These are phyloP conservation scores for Suillus occidentalis DNA, from an alignment of 768 basidiomycete species.

Conservation along the genomic window DNA sequence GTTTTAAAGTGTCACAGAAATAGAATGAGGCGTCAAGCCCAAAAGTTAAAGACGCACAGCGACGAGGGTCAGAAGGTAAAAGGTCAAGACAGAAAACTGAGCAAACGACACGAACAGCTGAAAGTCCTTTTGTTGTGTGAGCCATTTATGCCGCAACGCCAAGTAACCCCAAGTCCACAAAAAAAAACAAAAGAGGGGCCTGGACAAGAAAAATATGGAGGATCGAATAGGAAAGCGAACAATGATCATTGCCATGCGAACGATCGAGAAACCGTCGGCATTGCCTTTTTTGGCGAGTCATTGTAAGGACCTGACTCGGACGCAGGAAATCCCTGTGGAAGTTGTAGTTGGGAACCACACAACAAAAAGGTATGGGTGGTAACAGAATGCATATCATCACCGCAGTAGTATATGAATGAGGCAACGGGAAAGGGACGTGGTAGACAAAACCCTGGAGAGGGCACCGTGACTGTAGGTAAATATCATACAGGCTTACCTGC, in stretches of 20 bases:
- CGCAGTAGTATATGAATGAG: too few species aligned
- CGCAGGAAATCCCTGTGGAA: too few species aligned
- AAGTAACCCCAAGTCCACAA: neutral
- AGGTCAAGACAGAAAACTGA: neutral
- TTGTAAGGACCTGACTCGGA: neutral
- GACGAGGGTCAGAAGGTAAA: slow-evolving; percentile 4
- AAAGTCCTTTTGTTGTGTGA: slow-evolving; percentile 5
- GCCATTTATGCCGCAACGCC: slow-evolving; percentile 1
- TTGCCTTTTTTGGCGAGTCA: neutral
- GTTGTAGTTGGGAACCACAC: too few species aligned
- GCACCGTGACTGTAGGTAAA: too few species aligned
- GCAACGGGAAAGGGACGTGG: too few species aligned
- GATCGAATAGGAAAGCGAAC: neutral
- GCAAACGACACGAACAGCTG: neutral
- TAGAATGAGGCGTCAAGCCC: slow-evolving; percentile 11
- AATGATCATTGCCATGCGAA: slow-evolving; percentile 3
- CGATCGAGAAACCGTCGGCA: neutral
- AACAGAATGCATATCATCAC: too few species aligned
- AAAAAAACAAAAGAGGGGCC: neutral
- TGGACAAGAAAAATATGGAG: neutral
- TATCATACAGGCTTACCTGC: too few species aligned
- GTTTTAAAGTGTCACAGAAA: slow-evolving; percentile 3
- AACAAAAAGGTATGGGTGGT: too few species aligned
- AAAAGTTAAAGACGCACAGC: slow-evolving; percentile 9
- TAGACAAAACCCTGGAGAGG: too few species aligned